Percentiles rank a stretch among this genome's conserved stretches.
Conservation (phyloP, 805 yeast genomes). For the Hanseniaspora mollemarum region DNA sequence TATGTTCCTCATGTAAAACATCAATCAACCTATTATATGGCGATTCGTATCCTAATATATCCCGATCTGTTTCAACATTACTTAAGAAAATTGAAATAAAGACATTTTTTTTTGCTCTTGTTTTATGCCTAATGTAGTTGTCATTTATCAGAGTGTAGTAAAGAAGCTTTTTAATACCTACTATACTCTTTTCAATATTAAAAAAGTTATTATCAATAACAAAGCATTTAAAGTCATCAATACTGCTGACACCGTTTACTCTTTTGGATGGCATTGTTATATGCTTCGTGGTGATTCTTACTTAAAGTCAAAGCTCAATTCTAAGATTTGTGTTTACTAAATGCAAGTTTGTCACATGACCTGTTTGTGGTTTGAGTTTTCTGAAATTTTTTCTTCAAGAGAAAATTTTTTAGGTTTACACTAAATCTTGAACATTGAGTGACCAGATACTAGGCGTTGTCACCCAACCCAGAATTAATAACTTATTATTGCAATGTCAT, state of each 20-base stretch:
- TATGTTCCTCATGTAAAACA: background rate
- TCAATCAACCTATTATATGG: background rate
- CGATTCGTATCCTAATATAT: background rate
- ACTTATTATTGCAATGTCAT: no score
- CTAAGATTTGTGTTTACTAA: background rate
- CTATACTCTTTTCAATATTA: background rate
- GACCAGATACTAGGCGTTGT: no score
- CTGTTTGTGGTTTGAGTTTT: no score
- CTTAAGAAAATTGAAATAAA: constrained; percentile 1
- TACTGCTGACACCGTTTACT: no score
- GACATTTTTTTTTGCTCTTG: background rate
- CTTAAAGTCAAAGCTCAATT: no score
- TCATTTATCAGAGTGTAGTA: constrained; percentile 6
- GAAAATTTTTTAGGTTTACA: no score
- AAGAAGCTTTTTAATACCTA: background rate
- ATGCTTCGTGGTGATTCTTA: background rate
- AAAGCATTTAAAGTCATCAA: constrained; percentile 7
- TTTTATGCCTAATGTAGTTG: constrained; percentile 7
- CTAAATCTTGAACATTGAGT: no score
- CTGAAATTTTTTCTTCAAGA: no score
- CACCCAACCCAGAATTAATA: no score
- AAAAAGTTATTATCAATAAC: constrained; percentile 3
- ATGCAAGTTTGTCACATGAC: no score
- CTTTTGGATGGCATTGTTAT: background rate
- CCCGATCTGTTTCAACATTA: background rate